A percentile compares a stretch with the other conserved stretches of the same genome.
Conservation (phyloP, 257 asterid species). For the Solanum paucissectum region DNA sequence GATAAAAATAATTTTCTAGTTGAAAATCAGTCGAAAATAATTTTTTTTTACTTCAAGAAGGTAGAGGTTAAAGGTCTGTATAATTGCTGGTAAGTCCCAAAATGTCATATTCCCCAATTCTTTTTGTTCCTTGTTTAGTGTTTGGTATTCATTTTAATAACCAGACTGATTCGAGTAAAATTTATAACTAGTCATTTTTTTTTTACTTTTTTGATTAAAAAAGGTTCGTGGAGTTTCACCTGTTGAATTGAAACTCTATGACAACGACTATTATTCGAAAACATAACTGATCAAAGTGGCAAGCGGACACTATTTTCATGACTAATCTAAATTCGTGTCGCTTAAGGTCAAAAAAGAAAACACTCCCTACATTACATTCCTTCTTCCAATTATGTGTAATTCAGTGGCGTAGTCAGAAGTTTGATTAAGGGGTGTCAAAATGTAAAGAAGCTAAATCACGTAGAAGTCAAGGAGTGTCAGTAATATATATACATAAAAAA, state of each 20-base stretch:
- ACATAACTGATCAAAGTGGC: neutral
- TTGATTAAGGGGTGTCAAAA: rapidly evolving
- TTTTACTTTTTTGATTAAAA: neutral
- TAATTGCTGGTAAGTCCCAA: neutral
- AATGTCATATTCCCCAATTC: neutral
- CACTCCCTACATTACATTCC: neutral
- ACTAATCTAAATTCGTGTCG: neutral
- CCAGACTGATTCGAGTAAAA: rapidly evolving
- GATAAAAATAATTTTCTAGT: too few species aligned
- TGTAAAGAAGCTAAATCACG: neutral
- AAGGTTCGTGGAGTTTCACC: neutral
- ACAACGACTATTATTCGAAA: neutral
- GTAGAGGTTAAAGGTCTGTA: neutral
- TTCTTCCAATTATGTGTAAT: neutral
- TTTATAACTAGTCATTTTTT: neutral
- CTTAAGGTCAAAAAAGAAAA: neutral
- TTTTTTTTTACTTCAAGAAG: neutral
- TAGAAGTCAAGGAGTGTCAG: neutral
- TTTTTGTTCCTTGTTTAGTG: rapidly evolving
- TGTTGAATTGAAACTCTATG: neutral
- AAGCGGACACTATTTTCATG: neutral
- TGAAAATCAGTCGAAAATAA: too few species aligned
- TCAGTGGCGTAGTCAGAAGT: neutral
- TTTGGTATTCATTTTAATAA: neutral
- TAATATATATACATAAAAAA: too few species aligned